These are phyloP conservation scores for Saururus chinensis DNA, from an alignment of 164 flowering plant species.

Conservation along the genomic window DNA sequence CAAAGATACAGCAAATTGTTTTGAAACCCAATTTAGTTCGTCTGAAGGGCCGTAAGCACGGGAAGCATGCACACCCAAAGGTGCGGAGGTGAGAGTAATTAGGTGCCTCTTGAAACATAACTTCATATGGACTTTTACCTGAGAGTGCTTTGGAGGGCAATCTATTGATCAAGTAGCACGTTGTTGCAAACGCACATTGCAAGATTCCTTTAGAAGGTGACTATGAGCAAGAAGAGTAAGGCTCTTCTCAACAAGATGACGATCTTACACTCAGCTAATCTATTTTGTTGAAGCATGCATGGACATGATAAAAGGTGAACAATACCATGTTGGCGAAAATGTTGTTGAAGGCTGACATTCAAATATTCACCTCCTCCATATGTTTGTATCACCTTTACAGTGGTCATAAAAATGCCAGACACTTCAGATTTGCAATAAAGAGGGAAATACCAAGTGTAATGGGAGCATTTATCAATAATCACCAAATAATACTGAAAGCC, in stretches of 20 bases:
- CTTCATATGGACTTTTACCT: background rate
- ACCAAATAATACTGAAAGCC: background rate
- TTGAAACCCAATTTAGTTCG: background rate
- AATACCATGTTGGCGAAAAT: too few species aligned
- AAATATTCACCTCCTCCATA: background rate
- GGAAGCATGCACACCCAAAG: conserved; percentile 3
- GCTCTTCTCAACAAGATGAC: too few species aligned
- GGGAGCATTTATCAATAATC: background rate
- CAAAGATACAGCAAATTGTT: background rate
- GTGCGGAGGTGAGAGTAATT: background rate
- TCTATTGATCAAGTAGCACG: conserved; percentile 1
- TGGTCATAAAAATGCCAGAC: background rate
- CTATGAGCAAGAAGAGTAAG: too few species aligned
- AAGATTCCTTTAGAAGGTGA: too few species aligned
- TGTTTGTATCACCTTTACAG: background rate
- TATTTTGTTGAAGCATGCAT: too few species aligned
- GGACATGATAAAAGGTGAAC: too few species aligned
- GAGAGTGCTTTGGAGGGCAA: background rate
- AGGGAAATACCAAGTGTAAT: background rate
- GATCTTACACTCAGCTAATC: too few species aligned
- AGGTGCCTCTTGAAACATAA: background rate
- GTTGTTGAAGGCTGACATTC: too few species aligned
- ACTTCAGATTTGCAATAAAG: background rate
- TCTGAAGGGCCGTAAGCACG: background rate
- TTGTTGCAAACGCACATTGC: background rate